phyloP scores from a whole-genome alignment of 805 yeast genomes.

The Candida saitoana region DNA sequence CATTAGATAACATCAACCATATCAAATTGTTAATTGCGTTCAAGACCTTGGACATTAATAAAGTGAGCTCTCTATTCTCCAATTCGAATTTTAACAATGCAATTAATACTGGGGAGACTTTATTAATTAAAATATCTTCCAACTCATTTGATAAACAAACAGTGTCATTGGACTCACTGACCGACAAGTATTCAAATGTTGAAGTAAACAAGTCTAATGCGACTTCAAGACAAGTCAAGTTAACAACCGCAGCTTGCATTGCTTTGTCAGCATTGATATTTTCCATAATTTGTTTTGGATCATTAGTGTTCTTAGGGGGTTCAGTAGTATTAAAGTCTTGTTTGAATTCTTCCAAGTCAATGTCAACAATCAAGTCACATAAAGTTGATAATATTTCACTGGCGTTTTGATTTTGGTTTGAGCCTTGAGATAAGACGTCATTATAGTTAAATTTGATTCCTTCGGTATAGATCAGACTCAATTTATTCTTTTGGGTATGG shows the following conservation, averaged over 20 bases:
- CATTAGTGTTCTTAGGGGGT: slow-evolving; percentile 22
- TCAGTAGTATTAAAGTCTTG: slow-evolving; percentile 17
- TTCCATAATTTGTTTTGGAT: slow-evolving; percentile 8
- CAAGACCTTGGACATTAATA: slow-evolving; percentile 52
- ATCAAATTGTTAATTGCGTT: slow-evolving; percentile 68
- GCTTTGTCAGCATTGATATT: slow-evolving; percentile 14
- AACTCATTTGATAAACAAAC: slow-evolving; percentile 18
- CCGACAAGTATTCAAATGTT: slow-evolving; percentile 53
- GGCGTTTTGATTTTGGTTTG: slow-evolving; percentile 17
- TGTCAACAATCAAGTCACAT: slow-evolving; percentile 18
- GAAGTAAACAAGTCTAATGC: slow-evolving; percentile 75
- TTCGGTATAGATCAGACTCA: slow-evolving; percentile 35
- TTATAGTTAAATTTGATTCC: slow-evolving; percentile 40
- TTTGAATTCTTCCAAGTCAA: slow-evolving; percentile 30
- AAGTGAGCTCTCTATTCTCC: slow-evolving; percentile 17
- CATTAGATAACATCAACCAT: slow-evolving; percentile 48
- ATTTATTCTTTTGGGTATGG: slow-evolving; percentile 14
- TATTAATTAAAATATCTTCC: slow-evolving; percentile 16
- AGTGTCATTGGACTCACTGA: slow-evolving; percentile 25
- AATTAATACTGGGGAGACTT: slow-evolving; percentile 27
- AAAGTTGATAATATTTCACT: slow-evolving; percentile 19
- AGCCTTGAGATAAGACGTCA: slow-evolving; percentile 26
- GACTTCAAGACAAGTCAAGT: slow-evolving; percentile 62
- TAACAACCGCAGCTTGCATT: slow-evolving; percentile 40
- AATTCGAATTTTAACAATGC: slow-evolving; percentile 38